A percentile compares a stretch with the other conserved stretches of the same genome.
These are phyloP conservation scores for Tolypocladium guangdongense DNA, from an alignment of 2,329 filamentous ascomycete species.

Conservation along the genomic window DNA sequence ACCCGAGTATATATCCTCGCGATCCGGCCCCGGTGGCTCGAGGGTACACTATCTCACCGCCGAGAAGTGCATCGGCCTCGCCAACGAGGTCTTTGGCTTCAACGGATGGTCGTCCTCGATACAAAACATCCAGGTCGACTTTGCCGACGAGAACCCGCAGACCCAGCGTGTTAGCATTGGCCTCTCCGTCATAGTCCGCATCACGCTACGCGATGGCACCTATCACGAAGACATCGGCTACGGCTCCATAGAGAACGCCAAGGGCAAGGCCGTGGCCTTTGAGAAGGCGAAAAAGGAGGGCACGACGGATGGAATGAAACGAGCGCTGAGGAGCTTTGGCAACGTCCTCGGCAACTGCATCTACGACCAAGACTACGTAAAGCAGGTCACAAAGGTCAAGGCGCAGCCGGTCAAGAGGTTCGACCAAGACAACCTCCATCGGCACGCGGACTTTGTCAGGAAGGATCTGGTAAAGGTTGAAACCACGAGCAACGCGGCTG, in stretches of 20 bases:
- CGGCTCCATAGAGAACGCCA: constrained; percentile 91
- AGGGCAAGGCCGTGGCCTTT: constrained; percentile 88
- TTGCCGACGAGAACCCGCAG: constrained; percentile 75
- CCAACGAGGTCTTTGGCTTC: constrained; percentile 93
- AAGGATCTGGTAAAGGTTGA: constrained; percentile 32
- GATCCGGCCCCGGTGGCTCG: constrained; percentile 70
- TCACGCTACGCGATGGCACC: constrained; percentile 87
- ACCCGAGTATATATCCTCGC: constrained; percentile 86
- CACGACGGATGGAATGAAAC: constrained; percentile 86
- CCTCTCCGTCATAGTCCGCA: constrained; percentile 78
- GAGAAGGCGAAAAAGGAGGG: constrained; percentile 99
- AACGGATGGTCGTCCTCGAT: constrained; percentile 98
- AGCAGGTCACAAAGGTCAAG: constrained; percentile 85
- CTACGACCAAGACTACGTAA: constrained; percentile 90
- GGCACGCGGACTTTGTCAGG: constrained; percentile 66
- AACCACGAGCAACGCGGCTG: neutral
- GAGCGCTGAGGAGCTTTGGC: constrained; percentile 81
- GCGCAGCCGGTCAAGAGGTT: constrained; percentile 60
- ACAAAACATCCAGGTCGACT: constrained; percentile 88
- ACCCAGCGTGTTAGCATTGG: constrained; percentile 75
- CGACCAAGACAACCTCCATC: constrained; percentile 67
- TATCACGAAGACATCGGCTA: constrained; percentile 97
- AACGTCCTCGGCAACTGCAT: constrained; percentile 98
- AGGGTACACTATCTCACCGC: constrained; percentile 92
- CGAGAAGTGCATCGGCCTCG: constrained; percentile 90